Percentiles rank a stretch among this genome's conserved stretches.
These are phyloP conservation scores for Neotropicomus parvogracilis DNA, from an alignment of 1,284 basidiomycete species.

Conservation along the genomic window DNA sequence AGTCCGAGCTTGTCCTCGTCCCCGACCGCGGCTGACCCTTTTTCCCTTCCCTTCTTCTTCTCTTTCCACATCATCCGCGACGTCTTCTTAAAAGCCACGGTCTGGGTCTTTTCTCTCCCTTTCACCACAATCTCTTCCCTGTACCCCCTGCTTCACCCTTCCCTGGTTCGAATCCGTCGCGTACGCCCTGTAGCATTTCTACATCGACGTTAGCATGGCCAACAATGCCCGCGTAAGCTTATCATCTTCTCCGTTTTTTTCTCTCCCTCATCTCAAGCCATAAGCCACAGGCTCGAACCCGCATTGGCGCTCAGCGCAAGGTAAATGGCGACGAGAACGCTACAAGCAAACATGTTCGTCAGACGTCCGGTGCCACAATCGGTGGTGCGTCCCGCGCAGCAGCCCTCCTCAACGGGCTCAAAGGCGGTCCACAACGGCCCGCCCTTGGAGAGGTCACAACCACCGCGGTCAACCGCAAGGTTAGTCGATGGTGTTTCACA, in stretches of 20 bases:
- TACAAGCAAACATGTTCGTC: conserved; percentile 57
- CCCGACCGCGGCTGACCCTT: conserved; percentile 30
- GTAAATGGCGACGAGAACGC: conserved; percentile 69
- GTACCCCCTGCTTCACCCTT: conserved; percentile 17
- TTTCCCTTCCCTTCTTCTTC: conserved; percentile 11
- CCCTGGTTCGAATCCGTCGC: conserved; percentile 16
- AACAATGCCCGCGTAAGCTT: conserved; percentile 51
- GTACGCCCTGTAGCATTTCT: conserved; percentile 32
- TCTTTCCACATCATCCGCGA: conserved; percentile 12
- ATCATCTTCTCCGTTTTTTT: conserved; percentile 5
- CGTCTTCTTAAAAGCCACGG: conserved; percentile 20
- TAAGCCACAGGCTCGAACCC: conserved; percentile 37
- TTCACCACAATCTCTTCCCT: conserved; percentile 25
- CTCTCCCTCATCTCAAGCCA: conserved; percentile 2
- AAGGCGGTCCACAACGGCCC: conserved; percentile 48
- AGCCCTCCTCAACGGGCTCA: conserved; percentile 47
- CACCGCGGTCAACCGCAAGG: conserved; percentile 70
- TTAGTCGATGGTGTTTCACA: conserved; percentile 33
- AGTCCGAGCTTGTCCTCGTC: conserved; percentile 13
- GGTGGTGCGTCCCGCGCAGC: conserved; percentile 47
- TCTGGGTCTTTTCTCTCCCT: conserved; percentile 21
- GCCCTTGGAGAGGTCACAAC: conserved; percentile 71
- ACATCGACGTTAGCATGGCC: conserved; percentile 46
- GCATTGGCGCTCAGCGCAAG: conserved; percentile 54
- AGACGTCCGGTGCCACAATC: conserved; percentile 47